These are phyloP conservation scores for Ganoderma sp. DNA, from an alignment of 1,284 basidiomycete species.

Conservation along the genomic window DNA sequence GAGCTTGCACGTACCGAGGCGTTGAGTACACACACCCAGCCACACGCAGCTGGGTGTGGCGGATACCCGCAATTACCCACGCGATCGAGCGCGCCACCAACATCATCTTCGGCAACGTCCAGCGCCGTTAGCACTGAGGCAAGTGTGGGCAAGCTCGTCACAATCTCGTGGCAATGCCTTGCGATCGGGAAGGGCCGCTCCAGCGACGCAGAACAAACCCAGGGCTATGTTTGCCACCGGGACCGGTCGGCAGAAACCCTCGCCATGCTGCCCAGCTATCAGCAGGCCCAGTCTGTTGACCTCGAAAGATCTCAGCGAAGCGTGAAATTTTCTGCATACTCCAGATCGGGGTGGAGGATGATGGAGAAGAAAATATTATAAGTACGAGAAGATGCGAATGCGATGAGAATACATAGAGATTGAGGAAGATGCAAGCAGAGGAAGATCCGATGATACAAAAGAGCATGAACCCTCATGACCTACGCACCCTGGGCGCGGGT, in stretches of 20 bases:
- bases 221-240: neutral
- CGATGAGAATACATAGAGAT: constrained; percentile 12
- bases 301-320: neutral
- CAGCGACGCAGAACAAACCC: neutral
- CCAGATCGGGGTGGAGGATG: neutral
- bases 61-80: neutral
- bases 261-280: neutral
- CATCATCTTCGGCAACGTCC: neutral
- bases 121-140: neutral
- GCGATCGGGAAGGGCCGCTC: constrained; percentile 4
- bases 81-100: constrained; percentile 5
- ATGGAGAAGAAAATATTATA: constrained; percentile 1
- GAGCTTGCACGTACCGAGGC: neutral
- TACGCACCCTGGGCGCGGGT: constrained; percentile 54
- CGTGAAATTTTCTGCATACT: neutral
- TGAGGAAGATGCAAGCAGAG: constrained; percentile 20
- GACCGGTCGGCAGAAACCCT: neutral
- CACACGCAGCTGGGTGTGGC: neutral
- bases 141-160: neutral
- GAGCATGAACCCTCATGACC: constrained; percentile 25
- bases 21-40: neutral
- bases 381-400: neutral
- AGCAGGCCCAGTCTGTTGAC: neutral
- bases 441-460: constrained; percentile 39
- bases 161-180: neutral